Evolutionary conservation across 2,329 filamentous ascomycete genomes (phyloP).

Genomic region (Leptographium flavum): DNA sequence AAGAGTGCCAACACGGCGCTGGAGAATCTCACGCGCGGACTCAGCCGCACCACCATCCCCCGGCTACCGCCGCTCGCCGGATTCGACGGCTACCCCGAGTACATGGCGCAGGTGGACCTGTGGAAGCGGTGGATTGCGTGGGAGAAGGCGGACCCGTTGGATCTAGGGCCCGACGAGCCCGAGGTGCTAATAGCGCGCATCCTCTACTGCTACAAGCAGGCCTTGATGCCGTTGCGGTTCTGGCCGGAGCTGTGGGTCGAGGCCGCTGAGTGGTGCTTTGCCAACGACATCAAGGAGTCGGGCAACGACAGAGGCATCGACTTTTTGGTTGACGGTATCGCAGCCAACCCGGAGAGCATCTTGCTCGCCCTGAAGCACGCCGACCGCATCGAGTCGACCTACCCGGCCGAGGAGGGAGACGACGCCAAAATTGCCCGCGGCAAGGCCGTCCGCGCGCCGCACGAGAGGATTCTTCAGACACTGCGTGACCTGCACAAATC

Average conservation of each 20-base stretch:
- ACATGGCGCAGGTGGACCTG: slow-evolving; percentile 65
- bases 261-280: slow-evolving; percentile 82
- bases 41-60: slow-evolving; percentile 67
- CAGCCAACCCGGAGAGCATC: slow-evolving; percentile 87
- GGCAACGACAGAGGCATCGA: slow-evolving; percentile 50
- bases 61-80: slow-evolving; percentile 69
- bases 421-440: slow-evolving; percentile 62
- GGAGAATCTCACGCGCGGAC: slow-evolving; percentile 70
- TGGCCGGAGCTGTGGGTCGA: slow-evolving; percentile 96
- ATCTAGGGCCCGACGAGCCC: slow-evolving; percentile 69
- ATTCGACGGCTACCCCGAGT: slow-evolving; percentile 78
- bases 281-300: slow-evolving; percentile 53
- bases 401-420: slow-evolving; percentile 63
- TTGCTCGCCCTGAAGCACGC: slow-evolving; percentile 80
- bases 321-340: slow-evolving; percentile 68
- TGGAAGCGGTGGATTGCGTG: slow-evolving; percentile 93
- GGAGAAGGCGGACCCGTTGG: slow-evolving; percentile 87
- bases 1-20: slow-evolving; percentile 79
- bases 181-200: slow-evolving; percentile 64
- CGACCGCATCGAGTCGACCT: slow-evolving; percentile 70
- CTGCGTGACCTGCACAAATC: slow-evolving; percentile 79
- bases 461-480: slow-evolving; percentile 67
- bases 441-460: slow-evolving; percentile 66
- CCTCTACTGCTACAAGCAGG: slow-evolving; percentile 84
- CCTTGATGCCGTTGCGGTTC: slow-evolving; percentile 83